phyloP scores from a whole-genome alignment of 2,329 filamentous ascomycete genomes.

The Bipolaris victoriae region DNA sequence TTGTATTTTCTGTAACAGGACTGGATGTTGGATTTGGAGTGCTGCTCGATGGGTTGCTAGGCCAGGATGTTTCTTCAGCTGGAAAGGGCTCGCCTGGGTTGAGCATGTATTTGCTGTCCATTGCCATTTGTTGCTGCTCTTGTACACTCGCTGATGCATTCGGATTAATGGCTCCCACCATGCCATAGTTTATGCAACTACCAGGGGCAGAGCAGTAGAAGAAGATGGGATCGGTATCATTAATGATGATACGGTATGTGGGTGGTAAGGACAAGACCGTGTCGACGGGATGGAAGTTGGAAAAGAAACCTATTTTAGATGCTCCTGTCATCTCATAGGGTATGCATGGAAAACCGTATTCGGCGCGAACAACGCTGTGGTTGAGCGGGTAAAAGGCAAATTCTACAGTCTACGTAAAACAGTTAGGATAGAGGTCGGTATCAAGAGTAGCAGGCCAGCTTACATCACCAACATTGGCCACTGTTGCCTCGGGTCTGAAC shows the following conservation, averaged over 20 bases:
- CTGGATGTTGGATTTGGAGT: neutral
- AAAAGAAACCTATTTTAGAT: conserved; percentile 38
- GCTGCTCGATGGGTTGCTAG: conserved; percentile 12
- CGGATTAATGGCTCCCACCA: conserved; percentile 79
- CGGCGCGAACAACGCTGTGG: conserved; percentile 52
- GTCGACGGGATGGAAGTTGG: conserved; percentile 37
- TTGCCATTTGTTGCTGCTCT: conserved; percentile 33
- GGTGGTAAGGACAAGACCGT: conserved; percentile 34
- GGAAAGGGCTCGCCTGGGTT: conserved; percentile 46
- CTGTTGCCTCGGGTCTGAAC: conserved; percentile 48
- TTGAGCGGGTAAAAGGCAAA: conserved; percentile 53
- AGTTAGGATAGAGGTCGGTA: conserved; percentile 1
- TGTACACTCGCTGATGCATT: conserved; percentile 32
- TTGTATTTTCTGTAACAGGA: neutral
- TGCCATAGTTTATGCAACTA: conserved; percentile 69
- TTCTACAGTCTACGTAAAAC: conserved; percentile 37
- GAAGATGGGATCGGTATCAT: conserved; percentile 44
- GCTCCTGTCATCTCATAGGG: conserved; percentile 45
- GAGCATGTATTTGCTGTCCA: conserved; percentile 37
- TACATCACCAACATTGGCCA: conserved; percentile 49
- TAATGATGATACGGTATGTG: conserved; percentile 36
- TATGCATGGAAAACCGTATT: conserved; percentile 50
- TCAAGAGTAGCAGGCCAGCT: conserved; percentile 3
- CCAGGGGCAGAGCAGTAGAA: conserved; percentile 61
- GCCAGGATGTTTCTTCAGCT: conserved; percentile 21